Conservation (phyloP, 202 grass and related monocot genomes). For the Carex arenaria region DNA sequence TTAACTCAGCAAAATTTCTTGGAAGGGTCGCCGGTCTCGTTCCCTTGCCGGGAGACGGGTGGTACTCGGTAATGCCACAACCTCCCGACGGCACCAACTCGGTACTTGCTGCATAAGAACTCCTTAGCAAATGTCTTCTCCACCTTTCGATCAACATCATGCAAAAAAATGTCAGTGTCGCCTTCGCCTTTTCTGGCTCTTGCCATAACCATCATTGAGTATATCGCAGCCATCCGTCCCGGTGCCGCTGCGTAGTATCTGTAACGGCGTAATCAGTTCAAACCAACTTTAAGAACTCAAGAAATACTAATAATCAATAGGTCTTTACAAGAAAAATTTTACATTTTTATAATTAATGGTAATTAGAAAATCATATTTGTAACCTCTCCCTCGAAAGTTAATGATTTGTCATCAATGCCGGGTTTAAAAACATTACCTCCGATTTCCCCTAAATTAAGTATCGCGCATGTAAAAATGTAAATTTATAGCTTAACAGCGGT, state of each 20-base stretch:
- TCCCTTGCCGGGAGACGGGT: constrained; percentile 19
- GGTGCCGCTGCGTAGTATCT: constrained; percentile 37
- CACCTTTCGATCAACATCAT: constrained; percentile 61
- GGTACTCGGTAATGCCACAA: constrained; percentile 80
- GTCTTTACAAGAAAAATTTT: too few species aligned
- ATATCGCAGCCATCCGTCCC: constrained; percentile 85
- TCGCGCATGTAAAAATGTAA: not conserved
- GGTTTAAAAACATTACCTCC: too few species aligned
- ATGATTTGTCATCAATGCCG: not conserved
- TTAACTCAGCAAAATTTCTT: constrained; percentile 21
- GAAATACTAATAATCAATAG: not conserved
- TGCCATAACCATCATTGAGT: constrained; percentile 55
- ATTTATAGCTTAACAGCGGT: not conserved
- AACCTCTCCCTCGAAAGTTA: not conserved
- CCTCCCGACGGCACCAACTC: constrained; percentile 31
- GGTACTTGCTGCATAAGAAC: constrained; percentile 52
- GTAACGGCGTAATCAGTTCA: not conserved
- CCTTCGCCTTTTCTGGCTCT: constrained; percentile 38
- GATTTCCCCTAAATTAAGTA: not conserved
- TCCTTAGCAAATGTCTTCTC: constrained; percentile 58
- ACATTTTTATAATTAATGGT: too few species aligned
- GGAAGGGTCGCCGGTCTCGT: not conserved
- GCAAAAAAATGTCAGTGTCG: constrained; percentile 65
- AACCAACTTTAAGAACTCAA: not conserved
- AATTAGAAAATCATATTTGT: not conserved